phyloP scores from a whole-genome alignment of 192 early-diverging fungal species.

The Coemansia reversa region DNA sequence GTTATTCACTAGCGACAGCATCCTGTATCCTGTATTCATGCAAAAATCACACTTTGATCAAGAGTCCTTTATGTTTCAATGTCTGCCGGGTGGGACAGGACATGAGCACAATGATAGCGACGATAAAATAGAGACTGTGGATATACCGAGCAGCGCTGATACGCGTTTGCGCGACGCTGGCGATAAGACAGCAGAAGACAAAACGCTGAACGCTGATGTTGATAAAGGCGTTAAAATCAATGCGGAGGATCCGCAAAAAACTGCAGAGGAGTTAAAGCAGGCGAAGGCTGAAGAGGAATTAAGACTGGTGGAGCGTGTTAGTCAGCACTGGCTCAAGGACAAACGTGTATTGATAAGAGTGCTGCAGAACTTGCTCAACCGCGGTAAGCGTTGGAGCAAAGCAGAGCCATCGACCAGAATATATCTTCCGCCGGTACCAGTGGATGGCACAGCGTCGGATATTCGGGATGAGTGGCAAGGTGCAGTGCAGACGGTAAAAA shows the following conservation, averaged over 20 bases:
- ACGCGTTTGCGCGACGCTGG: neutral
- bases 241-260: conserved; percentile 2
- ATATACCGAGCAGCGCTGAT: neutral
- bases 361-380: conserved; percentile 43
- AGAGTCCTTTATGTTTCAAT: conserved; percentile 44
- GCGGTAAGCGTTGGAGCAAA: conserved; percentile 31
- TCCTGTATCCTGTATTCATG: conserved; percentile 23
- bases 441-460: conserved; percentile 41
- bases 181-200: neutral
- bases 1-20: conserved; percentile 27
- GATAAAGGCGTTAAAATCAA: neutral
- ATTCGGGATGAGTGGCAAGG: conserved; percentile 48
- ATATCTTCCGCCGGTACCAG: conserved; percentile 45
- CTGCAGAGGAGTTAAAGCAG: neutral
- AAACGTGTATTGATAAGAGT: conserved; percentile 22
- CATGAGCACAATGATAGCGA: conserved; percentile 2
- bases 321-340: conserved; percentile 48
- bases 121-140: neutral
- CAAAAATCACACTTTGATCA: conserved; percentile 52
- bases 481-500: conserved; percentile 25
- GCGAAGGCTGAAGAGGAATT: conserved; percentile 2
- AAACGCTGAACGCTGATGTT: neutral
- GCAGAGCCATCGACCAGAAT: conserved; percentile 27
- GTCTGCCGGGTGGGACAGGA: conserved; percentile 25
- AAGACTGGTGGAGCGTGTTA: conserved; percentile 28